Conservation (phyloP, 75 land plant species). For the Gnetum montanum region DNA sequence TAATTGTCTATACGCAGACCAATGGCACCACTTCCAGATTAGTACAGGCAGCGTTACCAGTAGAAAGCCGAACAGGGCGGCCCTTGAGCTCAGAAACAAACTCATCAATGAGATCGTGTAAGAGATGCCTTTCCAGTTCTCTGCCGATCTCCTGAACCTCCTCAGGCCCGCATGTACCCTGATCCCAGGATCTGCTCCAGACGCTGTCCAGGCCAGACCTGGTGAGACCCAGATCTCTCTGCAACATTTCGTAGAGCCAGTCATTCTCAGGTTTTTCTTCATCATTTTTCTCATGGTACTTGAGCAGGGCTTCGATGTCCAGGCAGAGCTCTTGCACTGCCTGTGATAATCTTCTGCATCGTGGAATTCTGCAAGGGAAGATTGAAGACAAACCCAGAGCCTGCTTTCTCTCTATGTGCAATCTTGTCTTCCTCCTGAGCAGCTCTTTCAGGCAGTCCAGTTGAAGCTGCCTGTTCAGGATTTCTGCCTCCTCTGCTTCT, state of each 20-base stretch:
- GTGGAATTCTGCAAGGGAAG: too few species aligned
- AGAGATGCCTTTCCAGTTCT: background rate
- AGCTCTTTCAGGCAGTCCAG: conserved; percentile 1
- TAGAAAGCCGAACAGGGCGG: too few species aligned
- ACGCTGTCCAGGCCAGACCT: background rate
- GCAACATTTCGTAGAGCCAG: background rate
- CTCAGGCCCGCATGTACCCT: background rate
- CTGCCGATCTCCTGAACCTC: conserved; percentile 4
- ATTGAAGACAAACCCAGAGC: background rate
- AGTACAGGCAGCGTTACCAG: too few species aligned
- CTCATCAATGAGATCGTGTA: background rate
- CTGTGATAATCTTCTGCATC: background rate
- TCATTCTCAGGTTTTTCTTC: background rate
- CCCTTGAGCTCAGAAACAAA: background rate
- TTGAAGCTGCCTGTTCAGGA: background rate
- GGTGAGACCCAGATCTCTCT: background rate
- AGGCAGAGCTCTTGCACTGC: background rate
- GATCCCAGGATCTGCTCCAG: conserved; percentile 2
- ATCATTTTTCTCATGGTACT: background rate
- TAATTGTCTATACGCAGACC: too few species aligned
- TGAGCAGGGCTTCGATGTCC: background rate
- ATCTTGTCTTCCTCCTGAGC: background rate
- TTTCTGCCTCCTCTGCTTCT: background rate
- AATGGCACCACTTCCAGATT: too few species aligned
- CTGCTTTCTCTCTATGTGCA: background rate